Evolutionary conservation across 441 rosid species (phyloP).

Genomic region (Populus hybrid): DNA sequence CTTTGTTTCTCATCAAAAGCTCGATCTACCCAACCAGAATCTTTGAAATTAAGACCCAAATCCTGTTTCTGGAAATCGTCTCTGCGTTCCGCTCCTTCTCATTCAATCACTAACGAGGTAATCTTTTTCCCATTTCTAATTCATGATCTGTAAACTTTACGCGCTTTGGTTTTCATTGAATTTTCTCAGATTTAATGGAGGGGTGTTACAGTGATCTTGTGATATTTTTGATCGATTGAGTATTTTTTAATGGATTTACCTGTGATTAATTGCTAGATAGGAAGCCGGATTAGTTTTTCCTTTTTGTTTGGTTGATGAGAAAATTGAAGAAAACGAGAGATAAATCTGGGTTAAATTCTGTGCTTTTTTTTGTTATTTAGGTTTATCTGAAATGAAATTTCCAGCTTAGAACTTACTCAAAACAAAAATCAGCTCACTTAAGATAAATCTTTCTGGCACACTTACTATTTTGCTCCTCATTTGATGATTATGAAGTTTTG

Average conservation of each 20-base stretch:
- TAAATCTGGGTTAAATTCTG: not conserved
- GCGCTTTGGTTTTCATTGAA: slow-evolving; percentile 2
- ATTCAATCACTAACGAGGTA: slow-evolving; percentile 25
- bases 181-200: slow-evolving; percentile 16
- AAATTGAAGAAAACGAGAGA: not conserved
- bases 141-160: slow-evolving; percentile 2
- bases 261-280: slow-evolving; percentile 4
- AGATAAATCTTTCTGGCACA: not conserved
- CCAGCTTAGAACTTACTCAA: not conserved
- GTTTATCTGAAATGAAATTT: not conserved
- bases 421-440: not conserved
- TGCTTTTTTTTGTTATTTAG: not conserved
- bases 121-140: not conserved
- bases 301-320: slow-evolving; percentile 11
- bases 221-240: not conserved
- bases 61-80: not conserved
- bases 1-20: slow-evolving; percentile 12
- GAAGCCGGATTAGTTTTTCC: not conserved
- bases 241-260: not conserved
- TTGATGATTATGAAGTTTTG: not conserved
- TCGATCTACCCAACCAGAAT: slow-evolving; percentile 30
- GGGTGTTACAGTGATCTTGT: not conserved
- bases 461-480: not conserved
- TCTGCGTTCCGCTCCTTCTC: not conserved
- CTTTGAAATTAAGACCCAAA: slow-evolving; percentile 12